Evolutionary conservation across 352 stramenopile genomes (phyloP).

Genomic region (Phytophthora capsici): DNA sequence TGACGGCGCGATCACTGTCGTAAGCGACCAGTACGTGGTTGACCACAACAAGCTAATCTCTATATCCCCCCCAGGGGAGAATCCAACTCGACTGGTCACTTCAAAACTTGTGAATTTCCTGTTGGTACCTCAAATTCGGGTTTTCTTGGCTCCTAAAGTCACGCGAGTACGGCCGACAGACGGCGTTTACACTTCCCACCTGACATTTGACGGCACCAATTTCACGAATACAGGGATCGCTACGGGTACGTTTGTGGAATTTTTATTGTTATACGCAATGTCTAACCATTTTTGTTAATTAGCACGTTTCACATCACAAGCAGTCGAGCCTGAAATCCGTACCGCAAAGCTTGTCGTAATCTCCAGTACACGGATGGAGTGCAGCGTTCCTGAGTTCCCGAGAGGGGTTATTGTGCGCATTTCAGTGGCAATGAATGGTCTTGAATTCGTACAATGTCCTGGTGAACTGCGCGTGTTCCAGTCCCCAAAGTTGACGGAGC

Average conservation of each 20-base stretch:
- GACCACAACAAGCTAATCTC: constrained; percentile 25
- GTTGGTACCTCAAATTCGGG: constrained; percentile 41
- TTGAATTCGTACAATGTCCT: constrained; percentile 63
- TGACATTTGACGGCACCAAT: constrained; percentile 59
- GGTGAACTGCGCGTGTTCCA: constrained; percentile 68
- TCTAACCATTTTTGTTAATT: constrained; percentile 7
- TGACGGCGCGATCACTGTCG: constrained; percentile 16
- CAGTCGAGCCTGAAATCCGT: constrained; percentile 41
- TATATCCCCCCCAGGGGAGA: constrained; percentile 2
- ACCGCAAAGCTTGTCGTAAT: constrained; percentile 43
- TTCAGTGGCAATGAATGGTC: constrained; percentile 67
- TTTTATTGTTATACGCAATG: constrained; percentile 2
- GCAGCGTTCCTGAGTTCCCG: constrained; percentile 65
- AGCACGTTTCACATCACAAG: constrained; percentile 54
- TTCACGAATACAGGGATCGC: constrained; percentile 63
- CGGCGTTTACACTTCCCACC: constrained; percentile 64
- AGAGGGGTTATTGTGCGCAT: constrained; percentile 55
- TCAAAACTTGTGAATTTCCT: constrained; percentile 10
- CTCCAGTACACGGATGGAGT: constrained; percentile 60
- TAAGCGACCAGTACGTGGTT: constrained; percentile 33
- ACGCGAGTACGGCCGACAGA: constrained; percentile 51
- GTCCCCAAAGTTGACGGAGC: constrained; percentile 53
- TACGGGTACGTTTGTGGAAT: constrained; percentile 41
- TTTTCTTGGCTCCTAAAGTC: constrained; percentile 62
- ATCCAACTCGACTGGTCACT: neutral